These are phyloP conservation scores for Podila clonocystis DNA, from an alignment of 192 early-diverging fungal genomes.

Conservation along the genomic window DNA sequence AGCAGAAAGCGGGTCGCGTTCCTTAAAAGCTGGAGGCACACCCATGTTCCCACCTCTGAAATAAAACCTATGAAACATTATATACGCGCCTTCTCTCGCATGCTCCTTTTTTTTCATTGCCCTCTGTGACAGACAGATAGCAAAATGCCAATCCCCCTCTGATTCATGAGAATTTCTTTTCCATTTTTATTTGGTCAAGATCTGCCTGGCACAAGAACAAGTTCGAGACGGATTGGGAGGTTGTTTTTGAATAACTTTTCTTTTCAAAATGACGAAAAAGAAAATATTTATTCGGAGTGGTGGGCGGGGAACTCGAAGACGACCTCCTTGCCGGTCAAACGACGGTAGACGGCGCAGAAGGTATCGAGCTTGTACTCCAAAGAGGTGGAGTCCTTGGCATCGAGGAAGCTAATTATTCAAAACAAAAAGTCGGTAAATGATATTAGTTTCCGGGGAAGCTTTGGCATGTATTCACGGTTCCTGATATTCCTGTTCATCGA, in stretches of 20 bases:
- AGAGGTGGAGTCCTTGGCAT: conserved; percentile 97
- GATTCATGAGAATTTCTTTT: not conserved
- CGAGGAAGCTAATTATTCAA: conserved; percentile 75
- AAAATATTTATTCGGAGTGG: conserved; percentile 54
- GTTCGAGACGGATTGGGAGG: no score
- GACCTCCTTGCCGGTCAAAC: conserved; percentile 98
- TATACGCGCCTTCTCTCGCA: no score
- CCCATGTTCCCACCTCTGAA: conserved; percentile 30
- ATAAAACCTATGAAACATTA: not conserved
- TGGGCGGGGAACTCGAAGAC: conserved; percentile 93
- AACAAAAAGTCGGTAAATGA: no score
- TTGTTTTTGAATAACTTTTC: conserved; percentile 11
- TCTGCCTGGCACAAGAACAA: no score
- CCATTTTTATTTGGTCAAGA: no score
- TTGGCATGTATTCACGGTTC: no score
- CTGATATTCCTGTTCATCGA: no score
- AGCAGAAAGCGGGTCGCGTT: conserved; percentile 8
- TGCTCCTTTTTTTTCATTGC: not conserved
- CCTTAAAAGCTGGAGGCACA: not conserved
- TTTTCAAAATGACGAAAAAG: conserved; percentile 13
- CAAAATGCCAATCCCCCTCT: conserved; percentile 86
- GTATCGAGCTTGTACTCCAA: conserved; percentile 99
- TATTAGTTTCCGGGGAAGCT: no score
- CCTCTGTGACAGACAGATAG: conserved; percentile 77
- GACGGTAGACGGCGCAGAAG: conserved; percentile 95